Evolutionary conservation across 331 rosid species (phyloP).

Genomic region (Arachis monticola): DNA sequence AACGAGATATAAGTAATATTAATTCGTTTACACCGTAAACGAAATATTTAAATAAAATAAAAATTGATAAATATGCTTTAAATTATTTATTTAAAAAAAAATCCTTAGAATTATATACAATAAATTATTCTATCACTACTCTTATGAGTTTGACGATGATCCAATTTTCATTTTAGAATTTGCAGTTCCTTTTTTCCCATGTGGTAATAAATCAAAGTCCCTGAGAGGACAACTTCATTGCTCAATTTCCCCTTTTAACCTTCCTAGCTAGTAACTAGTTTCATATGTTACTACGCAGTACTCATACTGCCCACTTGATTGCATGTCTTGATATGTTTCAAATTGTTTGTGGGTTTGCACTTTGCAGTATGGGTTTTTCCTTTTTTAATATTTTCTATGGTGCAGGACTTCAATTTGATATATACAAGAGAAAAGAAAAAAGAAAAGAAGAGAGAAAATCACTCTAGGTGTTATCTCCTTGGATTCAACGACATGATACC

Average conservation of each 20-base stretch:
- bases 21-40: no score
- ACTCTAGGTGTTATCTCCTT: constrained; percentile 28
- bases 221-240: constrained; percentile 1
- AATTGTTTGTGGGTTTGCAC: constrained; percentile 28
- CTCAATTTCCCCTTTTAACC: not conserved
- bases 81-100: no score
- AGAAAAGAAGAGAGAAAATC: constrained; percentile 3
- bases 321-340: constrained; percentile 19
- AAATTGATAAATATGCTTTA: no score
- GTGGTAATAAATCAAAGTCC: constrained; percentile 25
- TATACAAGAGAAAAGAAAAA: no score
- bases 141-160: constrained; percentile 29
- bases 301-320: not conserved
- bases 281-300: not conserved
- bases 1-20: no score
- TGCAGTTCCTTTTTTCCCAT: constrained; percentile 1
- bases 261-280: not conserved
- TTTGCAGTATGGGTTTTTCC: not conserved
- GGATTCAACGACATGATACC: constrained; percentile 36
- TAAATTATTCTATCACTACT: no score
- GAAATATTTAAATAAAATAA: no score
- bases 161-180: not conserved
- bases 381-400: not conserved
- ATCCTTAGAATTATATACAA: no score
- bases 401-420: not conserved